phyloP scores from a whole-genome alignment of 2,329 filamentous ascomycete species.

The Leptographium radiaticola region DNA sequence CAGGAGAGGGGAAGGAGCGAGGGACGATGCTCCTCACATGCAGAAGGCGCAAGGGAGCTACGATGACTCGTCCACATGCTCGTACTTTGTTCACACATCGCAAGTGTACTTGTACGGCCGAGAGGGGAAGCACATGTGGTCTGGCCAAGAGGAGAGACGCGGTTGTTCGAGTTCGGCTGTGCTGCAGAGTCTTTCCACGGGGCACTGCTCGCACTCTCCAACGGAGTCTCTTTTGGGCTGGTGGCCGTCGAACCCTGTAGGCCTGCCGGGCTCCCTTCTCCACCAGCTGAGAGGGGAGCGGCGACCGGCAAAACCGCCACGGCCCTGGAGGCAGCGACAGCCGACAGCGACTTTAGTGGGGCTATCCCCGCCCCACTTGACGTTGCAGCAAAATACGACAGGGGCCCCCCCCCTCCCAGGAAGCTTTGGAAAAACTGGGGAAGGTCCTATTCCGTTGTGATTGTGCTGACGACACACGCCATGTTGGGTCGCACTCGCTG shows the following conservation, averaged over 20 bases:
- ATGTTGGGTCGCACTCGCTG: not conserved
- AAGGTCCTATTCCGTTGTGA: not conserved
- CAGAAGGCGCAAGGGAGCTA: not conserved
- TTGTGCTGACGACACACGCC: not conserved
- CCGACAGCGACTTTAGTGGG: not conserved
- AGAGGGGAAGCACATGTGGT: not conserved
- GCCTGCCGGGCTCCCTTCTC: not conserved
- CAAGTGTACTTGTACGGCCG: no score
- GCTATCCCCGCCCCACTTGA: not conserved
- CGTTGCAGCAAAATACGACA: not conserved
- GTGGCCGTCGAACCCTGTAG: not conserved
- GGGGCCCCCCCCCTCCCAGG: not conserved
- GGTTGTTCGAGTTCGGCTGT: not conserved
- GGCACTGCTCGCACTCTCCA: not conserved
- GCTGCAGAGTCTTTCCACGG: not conserved
- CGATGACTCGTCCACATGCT: no score
- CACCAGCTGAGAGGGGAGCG: not conserved
- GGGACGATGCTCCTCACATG: not conserved
- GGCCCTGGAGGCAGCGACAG: not conserved
- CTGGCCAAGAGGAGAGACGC: no score
- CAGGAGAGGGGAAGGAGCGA: no score
- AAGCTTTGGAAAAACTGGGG: constrained; percentile 5
- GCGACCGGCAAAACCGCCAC: not conserved
- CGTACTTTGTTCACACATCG: no score
- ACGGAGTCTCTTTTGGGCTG: no score